Evolutionary conservation across 1,139 yeast genomes (phyloP), one percentile per base, ranked within the genome.

Genomic region (Geotrichum histeridarum): DNA sequence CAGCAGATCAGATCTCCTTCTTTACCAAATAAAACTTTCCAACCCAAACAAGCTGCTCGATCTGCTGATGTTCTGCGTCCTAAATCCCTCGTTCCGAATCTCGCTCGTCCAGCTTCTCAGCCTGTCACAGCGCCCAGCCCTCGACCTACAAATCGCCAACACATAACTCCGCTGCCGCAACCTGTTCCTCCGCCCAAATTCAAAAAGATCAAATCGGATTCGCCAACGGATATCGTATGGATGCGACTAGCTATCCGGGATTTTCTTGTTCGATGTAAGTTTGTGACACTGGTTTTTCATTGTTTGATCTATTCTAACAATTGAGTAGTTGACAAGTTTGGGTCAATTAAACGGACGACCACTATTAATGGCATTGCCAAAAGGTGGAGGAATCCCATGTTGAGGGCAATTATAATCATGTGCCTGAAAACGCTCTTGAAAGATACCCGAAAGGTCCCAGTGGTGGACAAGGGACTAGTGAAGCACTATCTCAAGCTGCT

Each of bases 301-400:
- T 12, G 2, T n/a, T 42, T 55, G 33, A 54, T 38, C 4, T 35
- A 9, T 2, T 33, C 15, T n/a, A 7, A 46, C 7, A n/a, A 37
- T 53, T 14, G 43, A 56, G 35, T 14, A 54, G 57, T 70, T 56
- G 73, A 72, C 56, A 64, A 65, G 54, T 63, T 68, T 33, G 68
- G 71, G 48, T 60, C 68, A 17, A 58, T 71, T 42, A 70, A 73
- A 4, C 56, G 66, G 17, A 63, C 69, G 51, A 60, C 66, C 3
- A 59, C 64, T 1, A 58, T 72, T 39, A 70, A 71, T 56, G 74
- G 72, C 55, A 70, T 71, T 22, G 60, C 67, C 8, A 59, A 58
- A 30, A 65, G 64, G 8, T 72, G 76, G 75, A 63, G 64, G 51
- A 72, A 66, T 54, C 64, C 64, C 52, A 60, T 71, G 48, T 68